phyloP scores from a whole-genome alignment of 2,329 filamentous ascomycete genomes.

The Dothidotthia symphoricarpi region DNA sequence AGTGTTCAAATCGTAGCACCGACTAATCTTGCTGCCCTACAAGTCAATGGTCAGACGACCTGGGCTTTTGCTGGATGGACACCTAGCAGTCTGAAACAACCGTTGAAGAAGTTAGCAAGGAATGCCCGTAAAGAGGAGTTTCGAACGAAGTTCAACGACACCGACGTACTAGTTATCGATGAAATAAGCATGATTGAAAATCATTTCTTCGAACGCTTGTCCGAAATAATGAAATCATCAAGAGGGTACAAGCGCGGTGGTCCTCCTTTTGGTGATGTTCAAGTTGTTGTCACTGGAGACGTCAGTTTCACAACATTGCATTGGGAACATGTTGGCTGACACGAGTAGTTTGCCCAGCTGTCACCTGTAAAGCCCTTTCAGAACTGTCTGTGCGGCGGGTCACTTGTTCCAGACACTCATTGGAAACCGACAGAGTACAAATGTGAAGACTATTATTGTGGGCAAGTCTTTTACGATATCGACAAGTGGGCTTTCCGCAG shows the following conservation, averaged over 20 bases:
- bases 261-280: slow-evolving; percentile 49
- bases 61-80: slow-evolving; percentile 60
- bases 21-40: slow-evolving; percentile 59
- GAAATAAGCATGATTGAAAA: slow-evolving; percentile 67
- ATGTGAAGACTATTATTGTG: slow-evolving; percentile 20
- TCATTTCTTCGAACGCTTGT: slow-evolving; percentile 51
- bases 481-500: slow-evolving; percentile 64
- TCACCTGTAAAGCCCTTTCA: slow-evolving; percentile 59
- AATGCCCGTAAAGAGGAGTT: slow-evolving; percentile 37
- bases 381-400: slow-evolving; percentile 53
- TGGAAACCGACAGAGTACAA: slow-evolving; percentile 8
- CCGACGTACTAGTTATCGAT: slow-evolving; percentile 61
- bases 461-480: slow-evolving; percentile 46
- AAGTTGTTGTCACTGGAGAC: slow-evolving; percentile 59
- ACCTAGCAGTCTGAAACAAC: slow-evolving; percentile 47
- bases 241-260: slow-evolving; percentile 13
- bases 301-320: slow-evolving; percentile 5
- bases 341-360: slow-evolving; percentile 40
- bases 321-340: slow-evolving; percentile 24
- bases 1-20: slow-evolving; percentile 57
- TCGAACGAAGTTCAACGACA: slow-evolving; percentile 40
- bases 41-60: slow-evolving; percentile 57
- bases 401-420: slow-evolving; percentile 18
- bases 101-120: slow-evolving; percentile 38
- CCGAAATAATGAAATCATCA: slow-evolving; percentile 48